These are phyloP conservation scores for Neurospora sp. DNA, from an alignment of 495 filamentous ascomycete genomes.

Conservation along the genomic window DNA sequence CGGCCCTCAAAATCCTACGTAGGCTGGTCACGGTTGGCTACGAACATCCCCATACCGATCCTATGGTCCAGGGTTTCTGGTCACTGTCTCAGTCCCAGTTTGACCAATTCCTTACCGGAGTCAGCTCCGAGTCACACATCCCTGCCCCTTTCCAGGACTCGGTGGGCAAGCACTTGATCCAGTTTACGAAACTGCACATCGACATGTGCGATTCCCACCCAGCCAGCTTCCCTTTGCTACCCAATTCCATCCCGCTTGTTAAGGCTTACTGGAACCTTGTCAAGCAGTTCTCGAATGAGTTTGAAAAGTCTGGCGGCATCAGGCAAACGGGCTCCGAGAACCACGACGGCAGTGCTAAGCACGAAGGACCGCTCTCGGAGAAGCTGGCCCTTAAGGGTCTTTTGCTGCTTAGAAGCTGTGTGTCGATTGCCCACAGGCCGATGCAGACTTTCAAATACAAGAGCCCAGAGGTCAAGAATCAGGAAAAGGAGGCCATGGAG, in stretches of 20 bases:
- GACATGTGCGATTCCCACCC: constrained; percentile 70
- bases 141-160: constrained; percentile 35
- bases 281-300: constrained; percentile 61
- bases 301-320: constrained; percentile 41
- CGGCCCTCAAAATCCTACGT: constrained; percentile 68
- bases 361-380: constrained; percentile 55
- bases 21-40: constrained; percentile 74
- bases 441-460: constrained; percentile 73
- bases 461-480: constrained; percentile 56
- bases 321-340: constrained; percentile 34
- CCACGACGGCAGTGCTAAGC: constrained; percentile 41
- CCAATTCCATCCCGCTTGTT: constrained; percentile 64
- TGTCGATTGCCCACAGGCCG: constrained; percentile 74
- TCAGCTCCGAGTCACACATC: constrained; percentile 39
- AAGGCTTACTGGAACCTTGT: constrained; percentile 77
- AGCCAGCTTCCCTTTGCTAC: constrained; percentile 69
- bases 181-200: constrained; percentile 84
- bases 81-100: constrained; percentile 58
- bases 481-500: constrained; percentile 53
- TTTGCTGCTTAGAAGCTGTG: constrained; percentile 69
- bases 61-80: constrained; percentile 71
- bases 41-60: constrained; percentile 68
- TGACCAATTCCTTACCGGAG: constrained; percentile 50
- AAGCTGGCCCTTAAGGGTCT: constrained; percentile 72
- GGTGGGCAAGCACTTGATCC: constrained; percentile 76